Conservation (phyloP, 352 stramenopile genomes). For the Pythium chondricola region DNA sequence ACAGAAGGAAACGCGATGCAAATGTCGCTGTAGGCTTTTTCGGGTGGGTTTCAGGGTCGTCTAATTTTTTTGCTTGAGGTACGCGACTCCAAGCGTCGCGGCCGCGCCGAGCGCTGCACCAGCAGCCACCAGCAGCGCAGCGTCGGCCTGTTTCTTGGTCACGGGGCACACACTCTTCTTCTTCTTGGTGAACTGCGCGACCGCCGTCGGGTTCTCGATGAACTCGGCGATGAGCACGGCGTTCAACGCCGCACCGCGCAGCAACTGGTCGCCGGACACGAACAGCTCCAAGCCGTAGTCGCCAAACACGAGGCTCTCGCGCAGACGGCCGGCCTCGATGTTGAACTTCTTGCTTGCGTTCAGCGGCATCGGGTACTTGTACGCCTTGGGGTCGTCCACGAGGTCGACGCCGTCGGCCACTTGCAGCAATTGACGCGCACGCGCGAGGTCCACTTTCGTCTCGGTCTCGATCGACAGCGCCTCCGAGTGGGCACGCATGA, state of each 20-base stretch:
- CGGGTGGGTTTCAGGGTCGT: too few relatives aligned
- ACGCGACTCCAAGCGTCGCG: constrained; percentile 25
- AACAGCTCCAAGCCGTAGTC: constrained; percentile 97
- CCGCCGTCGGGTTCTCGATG: constrained; percentile 55
- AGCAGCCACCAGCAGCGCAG: constrained; percentile 21
- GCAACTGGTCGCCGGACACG: constrained; percentile 95
- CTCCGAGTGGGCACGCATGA: constrained; percentile 96
- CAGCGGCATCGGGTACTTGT: constrained; percentile 96
- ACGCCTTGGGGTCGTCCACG: constrained; percentile 80
- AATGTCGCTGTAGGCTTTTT: too few relatives aligned
- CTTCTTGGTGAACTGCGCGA: constrained; percentile 71
- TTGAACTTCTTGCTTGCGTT: constrained; percentile 97
- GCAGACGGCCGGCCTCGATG: constrained; percentile 95
- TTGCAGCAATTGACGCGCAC: constrained; percentile 77
- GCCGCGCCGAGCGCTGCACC: constrained; percentile 32
- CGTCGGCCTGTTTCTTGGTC: constrained; percentile 4
- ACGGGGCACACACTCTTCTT: neutral
- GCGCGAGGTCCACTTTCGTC: constrained; percentile 80
- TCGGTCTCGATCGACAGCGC: constrained; percentile 94
- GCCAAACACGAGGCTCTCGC: constrained; percentile 93
- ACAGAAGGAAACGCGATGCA: constrained; percentile 7
- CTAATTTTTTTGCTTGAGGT: constrained; percentile 50
- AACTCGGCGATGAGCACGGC: constrained; percentile 96
- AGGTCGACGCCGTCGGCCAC: constrained; percentile 92
- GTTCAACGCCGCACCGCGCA: constrained; percentile 96